Percentiles rank a stretch among this genome's conserved stretches.
phyloP scores from a whole-genome alignment of 352 stramenopile genomes.

The Phytophthora niederhauseri region DNA sequence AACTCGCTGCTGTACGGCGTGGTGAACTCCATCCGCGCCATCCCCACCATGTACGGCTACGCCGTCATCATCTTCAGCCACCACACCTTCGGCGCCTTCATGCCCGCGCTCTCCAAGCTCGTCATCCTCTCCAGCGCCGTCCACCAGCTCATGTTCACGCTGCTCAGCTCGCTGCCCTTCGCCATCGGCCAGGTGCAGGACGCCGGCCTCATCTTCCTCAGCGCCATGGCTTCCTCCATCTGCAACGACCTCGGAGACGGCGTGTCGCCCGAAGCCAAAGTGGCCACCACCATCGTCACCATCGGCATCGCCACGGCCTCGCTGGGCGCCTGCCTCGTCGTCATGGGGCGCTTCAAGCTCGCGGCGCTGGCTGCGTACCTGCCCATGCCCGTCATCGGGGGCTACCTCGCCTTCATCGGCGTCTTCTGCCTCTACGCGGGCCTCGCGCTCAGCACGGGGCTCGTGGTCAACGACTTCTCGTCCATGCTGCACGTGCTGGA shows the following conservation, averaged over 20 bases:
- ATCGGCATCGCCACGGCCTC: conserved; percentile 90
- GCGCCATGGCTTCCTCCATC: conserved; percentile 91
- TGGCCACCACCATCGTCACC: conserved; percentile 95
- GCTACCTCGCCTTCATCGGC: conserved; percentile 97
- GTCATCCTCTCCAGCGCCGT: conserved; percentile 95
- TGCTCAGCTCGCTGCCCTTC: conserved; percentile 93
- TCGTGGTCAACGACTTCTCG: conserved; percentile 82
- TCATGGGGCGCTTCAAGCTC: conserved; percentile 93
- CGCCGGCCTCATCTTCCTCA: conserved; percentile 97
- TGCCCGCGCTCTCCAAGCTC: conserved; percentile 94
- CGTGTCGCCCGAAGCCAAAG: conserved; percentile 61
- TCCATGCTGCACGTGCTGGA: conserved; percentile 68
- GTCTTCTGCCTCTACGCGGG: conserved; percentile 95
- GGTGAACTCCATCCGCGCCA: conserved; percentile 93
- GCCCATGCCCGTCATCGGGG: conserved; percentile 96
- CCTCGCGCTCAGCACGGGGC: conserved; percentile 86
- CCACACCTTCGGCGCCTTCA: conserved; percentile 82
- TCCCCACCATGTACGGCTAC: conserved; percentile 95
- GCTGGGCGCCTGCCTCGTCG: conserved; percentile 92
- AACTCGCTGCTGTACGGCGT: conserved; percentile 68
- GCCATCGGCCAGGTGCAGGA: conserved; percentile 98
- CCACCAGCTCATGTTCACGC: conserved; percentile 91
- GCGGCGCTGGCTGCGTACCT: conserved; percentile 96
- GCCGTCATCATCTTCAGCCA: conserved; percentile 94
- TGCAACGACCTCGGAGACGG: conserved; percentile 70